These are phyloP conservation scores for Bigelowiella natans DNA, from an alignment of 78 protist species.

Conservation along the genomic window DNA sequence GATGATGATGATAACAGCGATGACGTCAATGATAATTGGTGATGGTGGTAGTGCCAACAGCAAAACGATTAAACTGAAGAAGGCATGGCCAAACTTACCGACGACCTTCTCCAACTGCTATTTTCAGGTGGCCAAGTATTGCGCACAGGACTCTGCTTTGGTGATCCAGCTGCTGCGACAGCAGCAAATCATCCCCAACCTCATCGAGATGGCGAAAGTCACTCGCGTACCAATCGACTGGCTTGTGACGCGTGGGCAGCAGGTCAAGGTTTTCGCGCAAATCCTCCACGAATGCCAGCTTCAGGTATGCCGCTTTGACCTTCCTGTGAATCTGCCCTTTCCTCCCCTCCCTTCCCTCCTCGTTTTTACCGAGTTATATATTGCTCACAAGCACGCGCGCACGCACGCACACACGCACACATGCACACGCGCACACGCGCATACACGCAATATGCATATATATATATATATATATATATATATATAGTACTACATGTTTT, in stretches of 20 bases:
- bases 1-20: no score
- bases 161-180: neutral
- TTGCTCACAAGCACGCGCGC: neutral
- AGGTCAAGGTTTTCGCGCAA: neutral
- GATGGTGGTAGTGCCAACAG: no score
- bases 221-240: slow-evolving; percentile 92
- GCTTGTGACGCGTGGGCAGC: slow-evolving; percentile 91
- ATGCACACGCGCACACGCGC: neutral
- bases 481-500: neutral
- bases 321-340: neutral
- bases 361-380: neutral
- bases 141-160: neutral
- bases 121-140: neutral
- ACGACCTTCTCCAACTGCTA: no score
- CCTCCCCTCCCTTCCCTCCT: neutral
- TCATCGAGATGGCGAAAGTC: slow-evolving; percentile 97
- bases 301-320: neutral
- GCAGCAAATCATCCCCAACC: slow-evolving; percentile 68
- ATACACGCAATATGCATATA: neutral
- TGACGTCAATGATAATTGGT: no score
- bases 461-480: neutral
- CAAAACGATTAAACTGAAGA: no score
- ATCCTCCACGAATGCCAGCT: neutral
- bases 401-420: neutral
- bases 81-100: no score